A percentile compares a stretch with the other conserved stretches of the same genome.
phyloP scores from a whole-genome alignment of 2,329 filamentous ascomycete genomes.

The Penicillium griseofulvum region DNA sequence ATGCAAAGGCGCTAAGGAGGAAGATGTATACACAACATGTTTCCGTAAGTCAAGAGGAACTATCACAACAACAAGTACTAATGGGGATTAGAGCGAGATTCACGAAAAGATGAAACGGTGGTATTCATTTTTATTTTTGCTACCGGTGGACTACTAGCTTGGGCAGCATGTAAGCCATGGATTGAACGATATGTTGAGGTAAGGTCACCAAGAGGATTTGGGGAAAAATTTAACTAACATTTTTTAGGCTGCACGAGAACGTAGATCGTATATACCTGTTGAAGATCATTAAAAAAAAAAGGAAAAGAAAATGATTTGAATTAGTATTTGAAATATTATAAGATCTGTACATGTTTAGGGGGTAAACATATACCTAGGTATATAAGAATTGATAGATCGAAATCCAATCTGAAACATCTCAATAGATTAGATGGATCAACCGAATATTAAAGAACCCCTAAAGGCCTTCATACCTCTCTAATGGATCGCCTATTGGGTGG shows the following conservation, averaged over 20 bases:
- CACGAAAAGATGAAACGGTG: constrained; percentile 64
- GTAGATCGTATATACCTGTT: constrained; percentile 53
- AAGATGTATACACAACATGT: constrained; percentile 64
- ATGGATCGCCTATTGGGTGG: not conserved
- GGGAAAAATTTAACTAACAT: too few species aligned
- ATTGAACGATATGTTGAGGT: constrained; percentile 57
- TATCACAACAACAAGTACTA: not conserved
- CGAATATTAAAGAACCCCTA: too few species aligned
- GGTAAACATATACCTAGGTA: too few species aligned
- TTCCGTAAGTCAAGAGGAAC: constrained; percentile 50
- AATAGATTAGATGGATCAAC: not conserved
- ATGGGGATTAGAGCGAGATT: constrained; percentile 56
- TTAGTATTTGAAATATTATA: too few species aligned
- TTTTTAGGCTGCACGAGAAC: constrained; percentile 46
- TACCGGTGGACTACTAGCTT: constrained; percentile 59
- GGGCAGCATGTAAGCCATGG: constrained; percentile 61
- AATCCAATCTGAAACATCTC: not conserved
- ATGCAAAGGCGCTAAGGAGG: constrained; percentile 61
- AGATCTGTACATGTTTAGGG: too few species aligned
- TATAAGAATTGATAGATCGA: not conserved
- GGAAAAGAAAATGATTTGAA: not conserved
- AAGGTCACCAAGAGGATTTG: constrained; percentile 22
- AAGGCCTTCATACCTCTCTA: not conserved
- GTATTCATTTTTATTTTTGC: constrained; percentile 66
- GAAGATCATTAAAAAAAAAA: constrained; percentile 19